These are phyloP conservation scores for Penicillium sp. DNA, from an alignment of 2,329 filamentous ascomycete species.

Conservation along the genomic window DNA sequence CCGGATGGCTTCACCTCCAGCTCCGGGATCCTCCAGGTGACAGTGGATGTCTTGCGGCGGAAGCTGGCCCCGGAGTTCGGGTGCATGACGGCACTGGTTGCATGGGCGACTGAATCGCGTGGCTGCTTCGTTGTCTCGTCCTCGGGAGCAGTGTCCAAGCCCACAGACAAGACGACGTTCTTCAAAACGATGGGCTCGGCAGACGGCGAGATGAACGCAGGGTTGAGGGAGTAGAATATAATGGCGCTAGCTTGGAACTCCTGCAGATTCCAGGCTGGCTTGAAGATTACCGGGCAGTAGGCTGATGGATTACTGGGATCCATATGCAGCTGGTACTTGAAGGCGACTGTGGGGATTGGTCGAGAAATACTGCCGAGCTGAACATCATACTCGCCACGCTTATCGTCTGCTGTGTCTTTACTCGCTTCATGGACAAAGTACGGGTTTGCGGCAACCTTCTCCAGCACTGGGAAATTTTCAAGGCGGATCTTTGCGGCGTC, in stretches of 20 bases:
- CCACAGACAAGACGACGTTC: slow-evolving; percentile 75
- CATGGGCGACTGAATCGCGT: slow-evolving; percentile 44
- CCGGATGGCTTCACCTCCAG: slow-evolving; percentile 55
- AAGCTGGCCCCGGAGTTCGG: slow-evolving; percentile 50
- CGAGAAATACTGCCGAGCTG: slow-evolving; percentile 72
- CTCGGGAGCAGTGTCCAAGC: slow-evolving; percentile 45
- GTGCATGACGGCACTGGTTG: slow-evolving; percentile 50
- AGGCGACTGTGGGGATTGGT: slow-evolving; percentile 71
- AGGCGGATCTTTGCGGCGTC: slow-evolving; percentile 72
- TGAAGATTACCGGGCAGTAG: slow-evolving; percentile 74
- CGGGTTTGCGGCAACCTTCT: slow-evolving; percentile 91
- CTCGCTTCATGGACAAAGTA: slow-evolving; percentile 75
- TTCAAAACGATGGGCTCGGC: slow-evolving; percentile 62
- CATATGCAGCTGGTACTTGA: slow-evolving; percentile 87
- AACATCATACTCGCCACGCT: slow-evolving; percentile 78
- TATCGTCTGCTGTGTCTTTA: slow-evolving; percentile 53
- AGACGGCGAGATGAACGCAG: slow-evolving; percentile 59
- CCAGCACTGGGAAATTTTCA: slow-evolving; percentile 84
- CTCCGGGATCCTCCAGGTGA: slow-evolving; percentile 52
- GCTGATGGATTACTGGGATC: slow-evolving; percentile 60
- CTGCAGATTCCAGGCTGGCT: slow-evolving; percentile 80
- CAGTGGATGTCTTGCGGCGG: slow-evolving; percentile 50
- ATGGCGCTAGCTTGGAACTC: slow-evolving; percentile 85
- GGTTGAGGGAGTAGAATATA: slow-evolving; percentile 82
- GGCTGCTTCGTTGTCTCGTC: slow-evolving; percentile 52